Base-by-base conservation (phyloP, 805 yeast species). In the Middelhovenomyces tepae region DNA sequence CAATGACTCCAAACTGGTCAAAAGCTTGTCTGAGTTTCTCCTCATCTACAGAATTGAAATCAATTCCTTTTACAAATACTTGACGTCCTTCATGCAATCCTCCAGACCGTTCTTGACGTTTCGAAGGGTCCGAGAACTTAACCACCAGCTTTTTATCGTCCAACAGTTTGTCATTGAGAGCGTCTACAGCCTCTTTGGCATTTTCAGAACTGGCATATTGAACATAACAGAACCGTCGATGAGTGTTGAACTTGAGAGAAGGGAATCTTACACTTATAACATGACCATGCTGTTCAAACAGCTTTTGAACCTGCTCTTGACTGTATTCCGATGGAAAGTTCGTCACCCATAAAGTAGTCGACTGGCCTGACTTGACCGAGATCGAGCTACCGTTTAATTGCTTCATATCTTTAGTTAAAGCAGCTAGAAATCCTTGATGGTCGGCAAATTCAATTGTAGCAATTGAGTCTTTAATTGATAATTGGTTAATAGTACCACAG, bases 211-310 rank as follows among this genome's bases (percentile, higher is more conserved):
- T 48, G 0, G 54, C 35, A 42, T 57, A 75, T 45, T 81, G 91
- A 10, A 80, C 63, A 47, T 83, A 84, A 41, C 89, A 81, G 48
- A 84, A 84, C 19, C 93, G 53, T 36, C 91, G 63, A 19, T 67
- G 65, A 4, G 71, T 50, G 44, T 71, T 71, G 29, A 57, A 64
- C 28, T 63, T 64, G 37, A 76, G 65, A 0, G 82, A 69, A 0
- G 94, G 94, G 21, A 81, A 60, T 32, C 94, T 57, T 1, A 78
- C 56, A 32, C 71, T 67, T 1, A 71, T 39, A 3, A 75, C 48
- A 2, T 55, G 40, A 0, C 76, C 75, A 25, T 46, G 48, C 2
- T 52, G 28, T 0, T 48, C 36, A 46, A 82, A 75, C 7, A 69
- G 14, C 0, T 46, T 40, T 10, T 46, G 44, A 0, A 84, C 32